phyloP scores from a whole-genome alignment of 805 yeast species.

The Blastobotrys americana region DNA sequence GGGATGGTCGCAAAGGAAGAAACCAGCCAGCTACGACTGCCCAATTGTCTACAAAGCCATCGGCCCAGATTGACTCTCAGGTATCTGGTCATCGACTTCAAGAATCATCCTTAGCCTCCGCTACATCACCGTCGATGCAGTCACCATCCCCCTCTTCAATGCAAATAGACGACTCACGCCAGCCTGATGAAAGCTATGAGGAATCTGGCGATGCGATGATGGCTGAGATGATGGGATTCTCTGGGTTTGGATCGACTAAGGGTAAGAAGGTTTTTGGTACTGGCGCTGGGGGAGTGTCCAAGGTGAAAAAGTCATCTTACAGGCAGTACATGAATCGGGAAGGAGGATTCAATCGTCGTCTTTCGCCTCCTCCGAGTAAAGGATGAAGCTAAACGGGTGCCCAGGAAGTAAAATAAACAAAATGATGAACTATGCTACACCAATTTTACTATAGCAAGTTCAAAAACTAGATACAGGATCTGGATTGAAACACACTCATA shows the following conservation, averaged over 20 bases:
- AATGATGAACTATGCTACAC: too few relatives aligned
- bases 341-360: constrained; percentile 35
- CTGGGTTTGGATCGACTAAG: constrained; percentile 36
- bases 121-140: too few relatives aligned
- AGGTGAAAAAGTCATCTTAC: constrained; percentile 28
- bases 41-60: background rate
- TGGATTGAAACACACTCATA: too few relatives aligned
- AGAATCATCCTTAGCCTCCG: too few relatives aligned
- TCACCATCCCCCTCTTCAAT: too few relatives aligned
- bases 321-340: constrained; percentile 39
- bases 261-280: constrained; percentile 34
- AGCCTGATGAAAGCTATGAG: constrained; percentile 1
- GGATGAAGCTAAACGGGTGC: too few relatives aligned
- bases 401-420: too few relatives aligned
- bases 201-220: constrained; percentile 26
- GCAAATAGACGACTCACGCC: background rate
- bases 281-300: constrained; percentile 30
- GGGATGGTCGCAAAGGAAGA: too few relatives aligned
- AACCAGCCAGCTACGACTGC: too few relatives aligned
- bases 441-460: too few relatives aligned
- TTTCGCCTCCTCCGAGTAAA: constrained; percentile 29
- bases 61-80: background rate
- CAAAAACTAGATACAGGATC: too few relatives aligned
- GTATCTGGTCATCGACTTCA: background rate
- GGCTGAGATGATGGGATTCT: constrained; percentile 39